phyloP scores from a whole-genome alignment of 2,329 filamentous ascomycete genomes.

The Spiromastix sp. region DNA sequence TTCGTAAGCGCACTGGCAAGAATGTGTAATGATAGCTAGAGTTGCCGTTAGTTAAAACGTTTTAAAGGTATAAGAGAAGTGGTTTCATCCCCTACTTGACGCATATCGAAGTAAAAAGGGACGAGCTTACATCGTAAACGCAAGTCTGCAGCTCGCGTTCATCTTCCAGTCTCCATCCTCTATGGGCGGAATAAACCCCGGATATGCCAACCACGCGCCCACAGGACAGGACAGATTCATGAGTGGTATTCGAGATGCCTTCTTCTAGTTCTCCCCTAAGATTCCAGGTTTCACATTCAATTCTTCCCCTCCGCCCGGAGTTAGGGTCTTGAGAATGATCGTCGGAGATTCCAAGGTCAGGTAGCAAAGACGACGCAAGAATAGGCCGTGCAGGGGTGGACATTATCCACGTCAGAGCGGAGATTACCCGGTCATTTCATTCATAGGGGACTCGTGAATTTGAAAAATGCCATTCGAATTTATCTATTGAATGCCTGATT shows the following conservation, averaged over 20 bases:
- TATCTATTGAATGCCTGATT: too few species aligned
- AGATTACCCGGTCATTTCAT: too few species aligned
- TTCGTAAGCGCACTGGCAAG: slow-evolving; percentile 2
- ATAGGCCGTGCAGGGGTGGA: slow-evolving; percentile 9
- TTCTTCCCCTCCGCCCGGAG: background rate
- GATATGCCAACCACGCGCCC: slow-evolving; percentile 10
- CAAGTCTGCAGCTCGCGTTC: slow-evolving; percentile 3
- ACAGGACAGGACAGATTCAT: slow-evolving; percentile 6
- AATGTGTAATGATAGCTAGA: slow-evolving; percentile 3
- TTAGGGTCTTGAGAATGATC: background rate
- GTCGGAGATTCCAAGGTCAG: background rate
- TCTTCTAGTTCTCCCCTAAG: slow-evolving; percentile 5
- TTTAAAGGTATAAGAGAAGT: background rate
- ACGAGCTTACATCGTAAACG: slow-evolving; percentile 3
- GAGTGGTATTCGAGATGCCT: slow-evolving; percentile 2
- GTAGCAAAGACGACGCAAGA: slow-evolving; percentile 10
- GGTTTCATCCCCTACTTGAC: too few species aligned
- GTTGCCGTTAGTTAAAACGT: slow-evolving; percentile 1
- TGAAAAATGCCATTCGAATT: too few species aligned
- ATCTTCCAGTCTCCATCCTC: background rate
- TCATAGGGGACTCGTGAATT: too few species aligned
- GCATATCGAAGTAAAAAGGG: too few species aligned
- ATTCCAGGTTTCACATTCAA: slow-evolving; percentile 1
- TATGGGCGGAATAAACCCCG: slow-evolving; percentile 4
- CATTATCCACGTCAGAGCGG: too few species aligned